A percentile compares a stretch with the other conserved stretches of the same genome.
Conservation (phyloP, 495 filamentous ascomycete genomes). For the Tuber calosporum region DNA sequence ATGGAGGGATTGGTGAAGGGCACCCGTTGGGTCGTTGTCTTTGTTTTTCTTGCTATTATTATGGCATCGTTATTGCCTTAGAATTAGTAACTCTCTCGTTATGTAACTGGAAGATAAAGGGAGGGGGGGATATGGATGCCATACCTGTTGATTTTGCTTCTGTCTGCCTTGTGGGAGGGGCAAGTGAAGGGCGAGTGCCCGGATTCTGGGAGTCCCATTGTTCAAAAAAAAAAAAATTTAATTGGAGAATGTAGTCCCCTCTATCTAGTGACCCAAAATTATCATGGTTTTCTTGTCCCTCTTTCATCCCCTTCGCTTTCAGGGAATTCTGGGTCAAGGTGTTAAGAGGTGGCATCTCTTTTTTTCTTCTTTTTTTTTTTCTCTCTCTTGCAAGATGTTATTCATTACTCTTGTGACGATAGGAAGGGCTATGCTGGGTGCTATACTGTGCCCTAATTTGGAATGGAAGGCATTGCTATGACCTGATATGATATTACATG, state of each 20-base stretch:
- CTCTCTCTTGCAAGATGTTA: not conserved
- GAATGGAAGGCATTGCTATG: not conserved
- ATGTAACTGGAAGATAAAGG: not conserved
- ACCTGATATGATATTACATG: not conserved
- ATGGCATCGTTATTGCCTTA: not conserved
- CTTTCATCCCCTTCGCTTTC: not conserved
- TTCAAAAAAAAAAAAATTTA: not conserved
- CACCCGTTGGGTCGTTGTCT: not conserved
- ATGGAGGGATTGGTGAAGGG: not conserved
- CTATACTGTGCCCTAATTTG: not conserved
- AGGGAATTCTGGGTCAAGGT: not conserved
- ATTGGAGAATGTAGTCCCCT: not conserved
- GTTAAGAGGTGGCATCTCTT: not conserved
- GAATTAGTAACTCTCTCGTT: constrained; percentile 3
- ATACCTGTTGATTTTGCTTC: constrained; percentile 3
- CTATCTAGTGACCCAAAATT: not conserved
- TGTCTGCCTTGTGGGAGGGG: not conserved
- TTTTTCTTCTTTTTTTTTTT: not conserved
- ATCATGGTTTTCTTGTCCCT: not conserved
- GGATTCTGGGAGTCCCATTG: not conserved
- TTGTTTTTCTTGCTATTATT: not conserved
- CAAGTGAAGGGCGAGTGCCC: not conserved
- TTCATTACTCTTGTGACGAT: not conserved
- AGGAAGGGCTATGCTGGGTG: not conserved
- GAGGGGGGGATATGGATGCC: not conserved